A percentile compares a stretch with the other conserved stretches of the same genome.
Evolutionary conservation across 2,329 filamentous ascomycete species (phyloP).

Genomic region (Nannizzia gypsea): DNA sequence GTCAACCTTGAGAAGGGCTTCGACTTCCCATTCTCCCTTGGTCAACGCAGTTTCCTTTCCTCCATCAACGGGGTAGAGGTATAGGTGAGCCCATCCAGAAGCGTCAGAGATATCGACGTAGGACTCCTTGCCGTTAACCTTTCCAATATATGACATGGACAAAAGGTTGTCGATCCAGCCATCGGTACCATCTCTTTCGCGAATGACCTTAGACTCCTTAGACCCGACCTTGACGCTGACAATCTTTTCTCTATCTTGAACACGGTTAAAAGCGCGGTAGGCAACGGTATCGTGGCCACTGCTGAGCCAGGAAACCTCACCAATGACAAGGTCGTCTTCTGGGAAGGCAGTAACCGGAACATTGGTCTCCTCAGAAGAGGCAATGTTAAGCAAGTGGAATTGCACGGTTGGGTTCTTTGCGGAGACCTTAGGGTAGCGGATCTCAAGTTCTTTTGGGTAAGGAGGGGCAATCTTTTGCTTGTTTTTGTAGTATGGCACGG

Average conservation of each 20-base stretch:
- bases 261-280: slow-evolving; percentile 56
- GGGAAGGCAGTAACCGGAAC: slow-evolving; percentile 48
- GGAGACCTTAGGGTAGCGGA: slow-evolving; percentile 59
- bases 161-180: slow-evolving; percentile 50
- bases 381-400: slow-evolving; percentile 47
- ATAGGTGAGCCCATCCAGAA: slow-evolving; percentile 54
- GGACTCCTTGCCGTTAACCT: slow-evolving; percentile 33
- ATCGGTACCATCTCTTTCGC: slow-evolving; percentile 46
- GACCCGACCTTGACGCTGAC: slow-evolving; percentile 46
- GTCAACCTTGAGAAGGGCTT: slow-evolving; percentile 49
- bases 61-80: slow-evolving; percentile 49
- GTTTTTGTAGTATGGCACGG: slow-evolving; percentile 55
- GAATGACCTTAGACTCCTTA: slow-evolving; percentile 37
- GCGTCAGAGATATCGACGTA: slow-evolving; percentile 58
- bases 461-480: slow-evolving; percentile 44
- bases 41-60: slow-evolving; percentile 49
- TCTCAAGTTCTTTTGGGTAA: slow-evolving; percentile 51
- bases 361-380: slow-evolving; percentile 33
- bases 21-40: slow-evolving; percentile 54
- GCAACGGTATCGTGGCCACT: slow-evolving; percentile 49
- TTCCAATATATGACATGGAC: slow-evolving; percentile 36
- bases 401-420: slow-evolving; percentile 54
- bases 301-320: slow-evolving; percentile 57
- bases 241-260: slow-evolving; percentile 53
- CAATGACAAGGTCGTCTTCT: slow-evolving; percentile 51